These are phyloP conservation scores for Nigrospora oryzae DNA, from an alignment of 2,329 filamentous ascomycete species.

Conservation along the genomic window DNA sequence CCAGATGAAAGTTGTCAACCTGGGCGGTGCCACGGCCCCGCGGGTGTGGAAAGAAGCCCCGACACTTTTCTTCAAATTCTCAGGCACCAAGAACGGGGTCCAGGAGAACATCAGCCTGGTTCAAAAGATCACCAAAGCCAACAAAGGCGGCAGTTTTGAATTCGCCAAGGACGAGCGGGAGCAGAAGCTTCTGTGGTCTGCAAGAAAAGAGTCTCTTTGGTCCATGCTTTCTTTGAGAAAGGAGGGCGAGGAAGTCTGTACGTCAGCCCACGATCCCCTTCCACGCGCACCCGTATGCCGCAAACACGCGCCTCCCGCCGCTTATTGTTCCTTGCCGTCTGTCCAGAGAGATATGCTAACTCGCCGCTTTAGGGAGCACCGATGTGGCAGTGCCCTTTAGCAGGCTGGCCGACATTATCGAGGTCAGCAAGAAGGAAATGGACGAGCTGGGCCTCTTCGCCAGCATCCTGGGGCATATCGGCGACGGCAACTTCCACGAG, in stretches of 20 bases:
- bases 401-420: constrained; percentile 64
- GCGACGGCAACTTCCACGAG: constrained; percentile 91
- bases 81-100: constrained; percentile 70
- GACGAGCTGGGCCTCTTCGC: constrained; percentile 80
- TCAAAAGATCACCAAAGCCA: constrained; percentile 54
- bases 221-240: constrained; percentile 65
- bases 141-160: constrained; percentile 62
- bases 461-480: constrained; percentile 81
- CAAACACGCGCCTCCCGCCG: too few species aligned
- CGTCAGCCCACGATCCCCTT: constrained; percentile 38
- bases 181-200: constrained; percentile 70
- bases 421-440: constrained; percentile 83
- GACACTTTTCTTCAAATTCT: constrained; percentile 80
- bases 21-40: constrained; percentile 59
- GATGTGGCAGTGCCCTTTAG: constrained; percentile 79
- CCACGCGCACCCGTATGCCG: constrained; percentile 10
- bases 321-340: not conserved
- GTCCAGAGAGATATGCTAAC: not conserved
- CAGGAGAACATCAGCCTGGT: constrained; percentile 68
- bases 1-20: constrained; percentile 77
- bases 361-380: constrained; percentile 51
- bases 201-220: constrained; percentile 78
- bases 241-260: constrained; percentile 60
- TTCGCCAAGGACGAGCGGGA: constrained; percentile 67
- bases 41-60: constrained; percentile 66